Evolutionary conservation across 495 filamentous ascomycete genomes (phyloP).

Genomic region (Glutinoglossum americanum): DNA sequence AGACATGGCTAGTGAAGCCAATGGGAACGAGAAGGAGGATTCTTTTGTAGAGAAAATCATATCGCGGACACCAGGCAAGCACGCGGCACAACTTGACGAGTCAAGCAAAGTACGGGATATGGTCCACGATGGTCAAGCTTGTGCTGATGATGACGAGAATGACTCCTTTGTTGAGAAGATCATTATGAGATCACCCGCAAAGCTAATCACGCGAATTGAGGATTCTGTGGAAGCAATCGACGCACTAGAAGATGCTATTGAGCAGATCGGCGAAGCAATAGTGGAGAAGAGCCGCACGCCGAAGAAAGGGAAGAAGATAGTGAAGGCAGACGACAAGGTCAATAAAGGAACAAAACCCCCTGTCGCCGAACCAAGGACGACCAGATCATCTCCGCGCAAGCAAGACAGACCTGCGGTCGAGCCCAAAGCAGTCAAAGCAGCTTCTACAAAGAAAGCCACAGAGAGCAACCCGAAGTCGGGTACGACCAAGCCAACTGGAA

Average conservation of each 20-base stretch:
- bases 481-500: background rate
- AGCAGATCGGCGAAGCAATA: constrained; percentile 24
- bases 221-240: constrained; percentile 49
- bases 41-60: background rate
- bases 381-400: background rate
- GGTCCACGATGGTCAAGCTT: constrained; percentile 1
- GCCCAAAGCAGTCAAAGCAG: background rate
- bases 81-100: background rate
- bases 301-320: constrained; percentile 10
- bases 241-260: constrained; percentile 43
- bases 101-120: constrained; percentile 3
- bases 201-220: constrained; percentile 33
- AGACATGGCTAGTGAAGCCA: background rate
- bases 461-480: constrained; percentile 3
- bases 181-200: constrained; percentile 19
- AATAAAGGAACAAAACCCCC: background rate
- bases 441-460: background rate
- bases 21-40: constrained; percentile 1
- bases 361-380: background rate
- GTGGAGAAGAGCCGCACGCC: constrained; percentile 2
- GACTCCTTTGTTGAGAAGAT: constrained; percentile 23
- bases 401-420: background rate
- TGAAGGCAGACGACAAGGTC: background rate
- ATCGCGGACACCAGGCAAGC: background rate
- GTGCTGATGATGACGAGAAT: constrained; percentile 2